Evolutionary conservation across 768 basidiomycete genomes (phyloP).

Genomic region (Amanita rubescens): DNA sequence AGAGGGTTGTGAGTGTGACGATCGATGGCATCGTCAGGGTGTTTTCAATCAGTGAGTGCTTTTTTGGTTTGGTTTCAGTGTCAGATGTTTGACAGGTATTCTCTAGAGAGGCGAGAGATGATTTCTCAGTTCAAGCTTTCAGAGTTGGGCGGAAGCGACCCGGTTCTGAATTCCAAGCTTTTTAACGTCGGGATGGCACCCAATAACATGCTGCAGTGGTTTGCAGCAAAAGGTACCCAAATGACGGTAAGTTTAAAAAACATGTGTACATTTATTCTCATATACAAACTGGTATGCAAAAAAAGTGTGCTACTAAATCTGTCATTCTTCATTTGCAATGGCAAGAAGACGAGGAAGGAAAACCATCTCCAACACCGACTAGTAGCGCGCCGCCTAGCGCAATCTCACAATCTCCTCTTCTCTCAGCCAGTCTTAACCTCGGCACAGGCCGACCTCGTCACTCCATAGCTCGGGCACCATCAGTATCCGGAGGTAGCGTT

Average conservation of each 20-base stretch:
- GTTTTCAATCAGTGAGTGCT: slow-evolving; percentile 76
- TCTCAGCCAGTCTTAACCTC: slow-evolving; percentile 10
- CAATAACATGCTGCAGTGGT: slow-evolving; percentile 92
- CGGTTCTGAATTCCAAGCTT: slow-evolving; percentile 56
- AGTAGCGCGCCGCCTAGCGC: slow-evolving; percentile 14
- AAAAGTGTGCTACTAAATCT: slow-evolving; percentile 84
- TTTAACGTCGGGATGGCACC: slow-evolving; percentile 74
- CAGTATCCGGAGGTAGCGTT: slow-evolving; percentile 27
- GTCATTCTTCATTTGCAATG: slow-evolving; percentile 81
- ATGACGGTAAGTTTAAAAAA: slow-evolving; percentile 61
- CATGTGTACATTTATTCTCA: too few species aligned
- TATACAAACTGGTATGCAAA: too few species aligned
- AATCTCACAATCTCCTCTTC: slow-evolving; percentile 9
- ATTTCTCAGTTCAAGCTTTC: slow-evolving; percentile 85
- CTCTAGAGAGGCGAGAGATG: slow-evolving; percentile 76
- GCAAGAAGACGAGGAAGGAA: slow-evolving; percentile 51
- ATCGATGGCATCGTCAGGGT: slow-evolving; percentile 89
- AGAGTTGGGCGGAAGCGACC: slow-evolving; percentile 65
- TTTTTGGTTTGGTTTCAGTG: background rate
- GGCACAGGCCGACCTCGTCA: slow-evolving; percentile 15
- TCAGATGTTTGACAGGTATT: background rate
- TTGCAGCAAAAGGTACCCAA: slow-evolving; percentile 82
- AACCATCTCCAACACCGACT: slow-evolving; percentile 14
- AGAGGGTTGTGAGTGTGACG: slow-evolving; percentile 83
- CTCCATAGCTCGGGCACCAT: slow-evolving; percentile 28